Percentiles rank a stretch among this genome's conserved stretches.
These are phyloP conservation scores for Xylaria longipes DNA, from an alignment of 495 filamentous ascomycete genomes.

Conservation along the genomic window DNA sequence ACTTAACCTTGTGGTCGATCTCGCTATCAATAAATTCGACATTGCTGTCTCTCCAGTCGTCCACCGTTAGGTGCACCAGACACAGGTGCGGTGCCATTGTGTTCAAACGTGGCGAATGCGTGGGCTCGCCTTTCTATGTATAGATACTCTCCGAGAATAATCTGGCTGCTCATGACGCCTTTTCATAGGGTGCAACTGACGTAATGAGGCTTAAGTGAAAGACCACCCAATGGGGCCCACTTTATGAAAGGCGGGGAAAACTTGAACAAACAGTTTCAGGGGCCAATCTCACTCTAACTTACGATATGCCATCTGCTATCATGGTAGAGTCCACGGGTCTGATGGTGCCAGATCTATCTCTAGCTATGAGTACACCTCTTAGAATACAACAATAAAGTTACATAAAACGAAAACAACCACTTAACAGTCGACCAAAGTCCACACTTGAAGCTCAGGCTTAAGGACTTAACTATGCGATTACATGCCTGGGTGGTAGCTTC, in stretches of 20 bases:
- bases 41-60: constrained; percentile 68
- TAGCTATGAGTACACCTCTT: too few relatives aligned
- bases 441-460: too few relatives aligned
- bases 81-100: constrained; percentile 62
- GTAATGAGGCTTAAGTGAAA: not conserved
- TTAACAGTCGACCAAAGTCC: too few relatives aligned
- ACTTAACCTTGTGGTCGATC: constrained; percentile 68
- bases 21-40: constrained; percentile 64
- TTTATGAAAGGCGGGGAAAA: constrained; percentile 13
- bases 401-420: too few relatives aligned
- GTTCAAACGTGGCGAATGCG: not conserved
- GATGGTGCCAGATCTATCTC: too few relatives aligned
- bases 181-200: not conserved
- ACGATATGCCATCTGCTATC: too few relatives aligned
- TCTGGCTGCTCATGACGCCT: not conserved
- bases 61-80: constrained; percentile 62
- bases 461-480: too few relatives aligned
- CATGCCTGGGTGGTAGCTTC: too few relatives aligned
- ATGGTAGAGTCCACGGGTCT: too few relatives aligned
- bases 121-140: not conserved
- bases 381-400: too few relatives aligned
- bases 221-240: not conserved
- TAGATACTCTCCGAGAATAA: not conserved
- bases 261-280: constrained; percentile 1
- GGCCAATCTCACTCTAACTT: not conserved